A percentile compares a stretch with the other conserved stretches of the same genome.
phyloP scores from a whole-genome alignment of 148 eudicot genomes.

The Diospyros kaki region DNA sequence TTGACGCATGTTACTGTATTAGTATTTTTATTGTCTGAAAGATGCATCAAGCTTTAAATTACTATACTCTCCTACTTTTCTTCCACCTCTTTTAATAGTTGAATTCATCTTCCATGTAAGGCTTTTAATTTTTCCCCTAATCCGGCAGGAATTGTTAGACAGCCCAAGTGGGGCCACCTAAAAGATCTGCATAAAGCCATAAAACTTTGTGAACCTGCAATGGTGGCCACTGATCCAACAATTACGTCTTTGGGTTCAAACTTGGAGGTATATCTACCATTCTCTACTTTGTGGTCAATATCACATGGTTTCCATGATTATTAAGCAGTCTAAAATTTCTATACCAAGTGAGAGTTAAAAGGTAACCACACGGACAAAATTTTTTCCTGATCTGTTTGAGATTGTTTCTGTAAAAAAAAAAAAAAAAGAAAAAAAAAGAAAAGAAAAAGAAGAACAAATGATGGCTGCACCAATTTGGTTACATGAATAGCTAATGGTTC shows the following conservation, averaged over 20 bases:
- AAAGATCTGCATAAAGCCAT: conserved; percentile 85
- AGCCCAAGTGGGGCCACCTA: conserved; percentile 96
- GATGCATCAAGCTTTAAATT: not conserved
- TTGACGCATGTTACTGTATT: not conserved
- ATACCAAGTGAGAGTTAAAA: not conserved
- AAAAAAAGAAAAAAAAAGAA: no score
- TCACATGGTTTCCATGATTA: not conserved
- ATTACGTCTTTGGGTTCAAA: conserved; percentile 60
- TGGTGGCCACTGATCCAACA: conserved; percentile 81
- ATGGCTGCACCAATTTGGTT: not conserved
- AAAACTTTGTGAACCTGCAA: conserved; percentile 86
- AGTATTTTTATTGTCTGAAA: not conserved
- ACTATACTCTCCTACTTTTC: not conserved
- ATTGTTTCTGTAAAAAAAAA: not conserved
- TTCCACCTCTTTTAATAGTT: not conserved
- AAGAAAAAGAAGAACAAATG: not conserved
- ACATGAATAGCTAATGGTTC: not conserved
- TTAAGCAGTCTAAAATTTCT: not conserved
- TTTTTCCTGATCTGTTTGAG: not conserved
- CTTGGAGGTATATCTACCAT: conserved; percentile 49
- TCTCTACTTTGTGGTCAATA: not conserved
- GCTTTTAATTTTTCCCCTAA: not conserved
- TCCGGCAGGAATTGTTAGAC: conserved; percentile 49
- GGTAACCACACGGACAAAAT: no score
- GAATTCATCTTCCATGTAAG: not conserved